A percentile compares a stretch with the other conserved stretches of the same genome.
These are phyloP conservation scores for Penicillium brevicompactum DNA, from an alignment of 2,329 filamentous ascomycete genomes.

Conservation along the genomic window DNA sequence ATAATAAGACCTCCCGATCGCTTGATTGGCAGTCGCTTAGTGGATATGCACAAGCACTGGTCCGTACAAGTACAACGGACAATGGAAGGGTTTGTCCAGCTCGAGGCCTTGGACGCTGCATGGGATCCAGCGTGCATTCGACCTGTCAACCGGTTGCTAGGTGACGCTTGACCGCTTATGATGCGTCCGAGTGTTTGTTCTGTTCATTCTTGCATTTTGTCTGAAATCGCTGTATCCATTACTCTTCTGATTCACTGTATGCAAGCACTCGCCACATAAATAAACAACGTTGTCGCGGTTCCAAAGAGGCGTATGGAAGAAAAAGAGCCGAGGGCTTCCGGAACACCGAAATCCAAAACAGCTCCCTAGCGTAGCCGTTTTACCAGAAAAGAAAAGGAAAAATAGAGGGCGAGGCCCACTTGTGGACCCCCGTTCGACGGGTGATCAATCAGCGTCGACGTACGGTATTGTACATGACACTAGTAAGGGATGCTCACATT, in stretches of 20 bases:
- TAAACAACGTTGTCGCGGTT: too few relatives aligned
- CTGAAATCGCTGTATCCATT: neutral
- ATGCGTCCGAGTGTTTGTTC: neutral
- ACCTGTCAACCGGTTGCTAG: slow-evolving; percentile 27
- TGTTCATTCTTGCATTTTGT: neutral
- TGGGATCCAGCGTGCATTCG: slow-evolving; percentile 11
- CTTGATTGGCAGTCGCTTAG: slow-evolving; percentile 18
- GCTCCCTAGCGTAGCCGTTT: slow-evolving; percentile 27
- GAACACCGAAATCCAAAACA: slow-evolving; percentile 26
- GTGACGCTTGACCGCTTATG: slow-evolving; percentile 23
- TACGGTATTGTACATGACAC: slow-evolving; percentile 15
- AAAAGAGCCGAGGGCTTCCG: slow-evolving; percentile 19
- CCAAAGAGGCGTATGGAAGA: too few relatives aligned
- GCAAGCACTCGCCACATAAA: too few relatives aligned
- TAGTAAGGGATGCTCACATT: slow-evolving; percentile 24
- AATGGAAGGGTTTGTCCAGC: neutral
- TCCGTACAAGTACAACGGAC: neutral
- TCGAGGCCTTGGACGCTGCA: neutral
- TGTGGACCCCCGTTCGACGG: slow-evolving; percentile 9
- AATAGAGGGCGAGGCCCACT: neutral
- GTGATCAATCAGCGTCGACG: slow-evolving; percentile 7
- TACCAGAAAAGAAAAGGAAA: slow-evolving; percentile 9
- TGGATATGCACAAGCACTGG: neutral
- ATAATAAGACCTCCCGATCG: slow-evolving; percentile 13
- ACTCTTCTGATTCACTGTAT: too few relatives aligned